These are phyloP conservation scores for Heterobasidion parviporum DNA, from an alignment of 1,284 basidiomycete genomes.

Conservation along the genomic window DNA sequence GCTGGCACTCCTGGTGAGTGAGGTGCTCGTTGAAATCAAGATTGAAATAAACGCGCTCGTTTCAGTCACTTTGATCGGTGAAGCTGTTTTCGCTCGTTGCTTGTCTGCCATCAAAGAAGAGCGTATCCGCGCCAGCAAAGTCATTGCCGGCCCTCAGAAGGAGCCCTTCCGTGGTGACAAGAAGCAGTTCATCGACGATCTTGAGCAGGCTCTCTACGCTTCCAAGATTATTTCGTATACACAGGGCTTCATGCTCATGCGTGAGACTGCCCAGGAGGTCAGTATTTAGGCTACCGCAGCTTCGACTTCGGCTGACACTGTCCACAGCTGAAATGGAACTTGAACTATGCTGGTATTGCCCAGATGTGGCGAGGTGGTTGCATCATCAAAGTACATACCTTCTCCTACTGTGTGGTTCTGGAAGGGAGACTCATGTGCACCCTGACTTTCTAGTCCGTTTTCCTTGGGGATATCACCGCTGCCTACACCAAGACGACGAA, in stretches of 20 bases:
- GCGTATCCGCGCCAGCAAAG: constrained; percentile 88
- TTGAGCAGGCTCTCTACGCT: constrained; percentile 98
- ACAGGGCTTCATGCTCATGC: constrained; percentile 99
- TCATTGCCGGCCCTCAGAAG: constrained; percentile 83
- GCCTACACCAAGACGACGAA: constrained; percentile 86
- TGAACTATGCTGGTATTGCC: constrained; percentile 96
- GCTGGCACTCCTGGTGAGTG: constrained; percentile 78
- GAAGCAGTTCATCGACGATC: constrained; percentile 97
- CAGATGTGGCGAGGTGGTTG: constrained; percentile 99
- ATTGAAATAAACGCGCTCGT: not conserved
- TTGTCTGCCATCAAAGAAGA: constrained; percentile 97
- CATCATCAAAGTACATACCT: constrained; percentile 80
- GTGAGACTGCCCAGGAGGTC: constrained; percentile 87
- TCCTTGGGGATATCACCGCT: constrained; percentile 88
- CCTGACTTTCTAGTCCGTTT: constrained; percentile 57
- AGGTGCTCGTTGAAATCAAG: not conserved
- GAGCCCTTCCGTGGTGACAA: constrained; percentile 97
- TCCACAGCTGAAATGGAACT: constrained; percentile 62
- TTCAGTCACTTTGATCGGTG: constrained; percentile 94
- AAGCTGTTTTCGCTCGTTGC: constrained; percentile 99
- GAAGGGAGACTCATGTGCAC: not conserved
- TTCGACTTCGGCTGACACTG: not conserved
- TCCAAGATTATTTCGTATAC: constrained; percentile 99
- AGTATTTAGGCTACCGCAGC: constrained; percentile 17
- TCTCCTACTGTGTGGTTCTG: not conserved